Conservation (phyloP, 2,329 filamentous ascomycete species). For the Aspergillus unguis region DNA sequence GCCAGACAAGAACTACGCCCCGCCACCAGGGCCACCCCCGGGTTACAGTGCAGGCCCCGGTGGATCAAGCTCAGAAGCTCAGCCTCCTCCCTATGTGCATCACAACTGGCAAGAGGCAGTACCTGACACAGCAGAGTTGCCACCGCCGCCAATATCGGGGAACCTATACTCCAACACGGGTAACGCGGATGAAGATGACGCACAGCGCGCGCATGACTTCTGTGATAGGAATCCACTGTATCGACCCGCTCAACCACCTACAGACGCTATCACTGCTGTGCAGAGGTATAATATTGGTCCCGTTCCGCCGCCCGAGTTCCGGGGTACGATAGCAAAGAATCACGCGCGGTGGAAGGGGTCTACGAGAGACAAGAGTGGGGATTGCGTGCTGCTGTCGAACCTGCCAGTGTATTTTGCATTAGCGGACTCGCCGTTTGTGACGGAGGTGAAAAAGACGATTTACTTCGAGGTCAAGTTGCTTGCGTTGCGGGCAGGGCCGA, state of each 20-base stretch:
- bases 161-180: conserved; percentile 54
- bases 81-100: conserved; percentile 48
- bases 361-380: conserved; percentile 43
- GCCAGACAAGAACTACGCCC: neutral
- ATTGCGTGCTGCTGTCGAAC: conserved; percentile 53
- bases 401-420: conserved; percentile 56
- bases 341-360: conserved; percentile 45
- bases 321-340: conserved; percentile 38
- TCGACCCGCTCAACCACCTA: conserved; percentile 45
- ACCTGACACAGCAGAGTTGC: conserved; percentile 58
- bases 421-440: conserved; percentile 49
- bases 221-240: conserved; percentile 52
- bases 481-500: conserved; percentile 39
- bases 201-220: conserved; percentile 56
- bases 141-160: conserved; percentile 56
- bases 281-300: conserved; percentile 46
- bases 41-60: conserved; percentile 21
- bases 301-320: conserved; percentile 41
- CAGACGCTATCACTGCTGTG: conserved; percentile 42
- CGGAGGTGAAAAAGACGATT: conserved; percentile 49
- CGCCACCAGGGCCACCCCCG: conserved; percentile 15
- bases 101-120: conserved; percentile 60
- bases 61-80: neutral
- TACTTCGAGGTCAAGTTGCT: conserved; percentile 59
- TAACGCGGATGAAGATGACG: conserved; percentile 55